Percentiles rank a stretch among this genome's conserved stretches.
Conservation (phyloP, 257 asterid genomes). For the Solanum tacnaense region DNA sequence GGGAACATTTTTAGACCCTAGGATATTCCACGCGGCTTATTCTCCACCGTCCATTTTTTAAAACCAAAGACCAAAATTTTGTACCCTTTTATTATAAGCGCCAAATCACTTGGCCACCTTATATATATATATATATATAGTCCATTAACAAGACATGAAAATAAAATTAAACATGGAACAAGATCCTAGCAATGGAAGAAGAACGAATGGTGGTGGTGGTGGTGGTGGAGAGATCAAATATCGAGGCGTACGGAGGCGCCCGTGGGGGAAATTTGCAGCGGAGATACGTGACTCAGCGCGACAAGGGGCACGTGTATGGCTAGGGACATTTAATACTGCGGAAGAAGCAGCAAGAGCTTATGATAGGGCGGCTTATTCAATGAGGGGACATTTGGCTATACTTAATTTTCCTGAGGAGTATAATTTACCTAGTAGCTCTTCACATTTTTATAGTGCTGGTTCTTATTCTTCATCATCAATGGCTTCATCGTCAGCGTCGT, state of each 20-base stretch:
- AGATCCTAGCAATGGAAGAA: too few relatives aligned
- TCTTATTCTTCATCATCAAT: conserved; percentile 1
- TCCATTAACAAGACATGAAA: background rate
- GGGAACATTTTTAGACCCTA: conserved; percentile 11
- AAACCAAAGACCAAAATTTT: background rate
- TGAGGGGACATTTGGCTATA: conserved; percentile 70
- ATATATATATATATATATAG: background rate
- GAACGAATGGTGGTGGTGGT: background rate
- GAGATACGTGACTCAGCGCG: conserved; percentile 62
- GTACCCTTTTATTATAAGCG: conserved; percentile 12
- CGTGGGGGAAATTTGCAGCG: conserved; percentile 84
- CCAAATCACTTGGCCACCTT: conserved; percentile 20
- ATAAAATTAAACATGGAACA: background rate
- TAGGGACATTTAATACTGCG: conserved; percentile 59
- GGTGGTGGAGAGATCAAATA: conserved; percentile 43
- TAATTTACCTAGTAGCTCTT: conserved; percentile 48
- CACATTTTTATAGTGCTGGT: conserved; percentile 32
- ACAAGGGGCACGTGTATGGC: conserved; percentile 71
- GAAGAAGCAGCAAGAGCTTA: conserved; percentile 77
- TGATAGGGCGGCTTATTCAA: conserved; percentile 56
- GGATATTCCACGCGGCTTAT: conserved; percentile 20
- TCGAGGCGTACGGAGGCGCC: conserved; percentile 69
- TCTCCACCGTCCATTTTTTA: background rate
- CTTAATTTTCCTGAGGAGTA: conserved; percentile 73
- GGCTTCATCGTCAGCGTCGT: background rate